Base-by-base conservation (phyloP, 805 yeast species). In the Candida tallmaniae region DNA sequence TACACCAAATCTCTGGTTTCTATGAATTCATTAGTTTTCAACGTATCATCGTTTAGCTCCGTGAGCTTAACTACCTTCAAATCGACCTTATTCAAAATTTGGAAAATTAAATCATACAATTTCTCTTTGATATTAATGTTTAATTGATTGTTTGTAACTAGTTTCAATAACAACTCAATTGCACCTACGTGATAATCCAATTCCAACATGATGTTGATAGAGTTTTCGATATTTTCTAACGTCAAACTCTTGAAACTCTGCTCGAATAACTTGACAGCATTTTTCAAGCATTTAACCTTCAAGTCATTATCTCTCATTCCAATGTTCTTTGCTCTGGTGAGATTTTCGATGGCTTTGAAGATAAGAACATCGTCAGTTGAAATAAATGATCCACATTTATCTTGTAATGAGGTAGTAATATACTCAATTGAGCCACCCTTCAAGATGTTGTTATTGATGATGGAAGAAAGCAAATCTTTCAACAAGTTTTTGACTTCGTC, bases 401-500 rank as follows among this genome's bases (percentile, higher is more conserved):
- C 94, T 58, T 93, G 96, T 33, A 93, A 65, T 1, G 89, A 78
- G 23, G 80, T 78, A 1, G 97, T 95, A 33, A 90, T 85, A 38
- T 82, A 69, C 53, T 90, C 97, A 29, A 93, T 90, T 0, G 95
- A 83, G 4, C 86, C 90, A n/a, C 98, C 97, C 44, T 84, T 78
- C 24, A 85, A 71, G 38, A 93, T 88, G 45, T 84, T 86, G 54
- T 83, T 83, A 59, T 89, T 89, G 42, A 93, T 88, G 23, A 93
- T 78, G 1, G 96, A 83, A 2, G 95, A 82, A 29, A 93, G 73
- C 23, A 94, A 76, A 48, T 90, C 97, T 54, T 86, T 85, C 18
- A 90, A 78, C 29, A 87, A 67, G 32, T 77, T 77, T 25, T 73
- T 70, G 10, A 79, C 80, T 11, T 68, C 71, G 29, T 70, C 78